Evolutionary conservation across 2,329 filamentous ascomycete species (phyloP), one percentile per base, ranked within the genome.

Genomic region (Rhinocladiella similis): DNA sequence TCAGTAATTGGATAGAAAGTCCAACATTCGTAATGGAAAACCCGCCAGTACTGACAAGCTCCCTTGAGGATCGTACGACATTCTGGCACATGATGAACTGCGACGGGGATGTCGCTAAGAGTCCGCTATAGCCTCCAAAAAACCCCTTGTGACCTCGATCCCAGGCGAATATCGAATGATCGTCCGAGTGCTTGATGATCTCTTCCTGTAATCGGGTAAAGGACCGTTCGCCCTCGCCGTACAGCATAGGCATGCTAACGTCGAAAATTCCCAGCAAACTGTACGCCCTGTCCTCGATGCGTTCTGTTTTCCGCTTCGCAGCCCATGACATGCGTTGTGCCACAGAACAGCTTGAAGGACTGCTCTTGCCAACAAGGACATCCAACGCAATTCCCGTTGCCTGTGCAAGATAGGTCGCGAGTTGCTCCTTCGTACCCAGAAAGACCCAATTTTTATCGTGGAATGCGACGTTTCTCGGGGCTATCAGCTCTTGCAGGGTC

Each of bases 401-500:
- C 16, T 54, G 42, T 3, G 65, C 61, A 10, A 72, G 50, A 5
- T 49, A 20, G 14, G 14, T 38, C 50, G 54, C 53, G 22, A 65
- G 59, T 9, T 45, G 58, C 20, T 52, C 50, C 35, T 61, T 63
- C 27, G 54, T 56, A 10, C 57, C 63, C 1, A 63, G 46, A 50
- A 33, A 47, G 1, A 54, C 50, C 55, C 59, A 61, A 12, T 62
- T 41, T 13, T 43, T 33, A 39, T 59, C 55, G 42, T 59, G 62
- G 45, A 69, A 67, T n/a, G 43, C 39, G n/a, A 69, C 56, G 39
- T 56, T 27, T 12, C 36, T 43, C 3, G 67, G 67, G 7, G 66
- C 67, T 9, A 69, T 58, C 22, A 69, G 60, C 54, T 69, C 66
- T 47, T 68, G 67, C 13, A 69, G 56, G 3, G 67, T 69, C 66